Evolutionary conservation across 306 rosid species (phyloP).

Genomic region (Trifolium fragiferum): DNA sequence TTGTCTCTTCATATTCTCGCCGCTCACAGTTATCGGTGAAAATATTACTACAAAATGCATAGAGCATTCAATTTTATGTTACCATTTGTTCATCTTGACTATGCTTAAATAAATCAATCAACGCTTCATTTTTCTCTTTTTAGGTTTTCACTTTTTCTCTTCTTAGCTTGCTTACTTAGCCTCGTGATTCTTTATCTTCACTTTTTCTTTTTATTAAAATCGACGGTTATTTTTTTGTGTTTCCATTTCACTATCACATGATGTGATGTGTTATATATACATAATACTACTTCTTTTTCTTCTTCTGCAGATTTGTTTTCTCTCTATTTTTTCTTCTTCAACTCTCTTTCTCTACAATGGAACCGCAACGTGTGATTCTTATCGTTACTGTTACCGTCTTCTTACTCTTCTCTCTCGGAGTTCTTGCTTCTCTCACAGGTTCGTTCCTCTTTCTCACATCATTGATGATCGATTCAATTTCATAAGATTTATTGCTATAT

Average conservation of each 20-base stretch:
- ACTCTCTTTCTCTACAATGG: conserved; percentile 35
- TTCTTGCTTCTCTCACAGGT: conserved; percentile 49
- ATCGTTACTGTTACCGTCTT: conserved; percentile 11
- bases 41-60: conserved; percentile 4
- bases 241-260: conserved; percentile 33
- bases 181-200: conserved; percentile 38
- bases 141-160: background rate
- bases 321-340: background rate
- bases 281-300: background rate
- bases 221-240: conserved; percentile 37
- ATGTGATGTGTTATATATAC: conserved; percentile 30
- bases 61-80: conserved; percentile 23
- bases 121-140: conserved; percentile 22
- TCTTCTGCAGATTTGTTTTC: conserved; percentile 15
- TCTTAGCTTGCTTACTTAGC: conserved; percentile 24
- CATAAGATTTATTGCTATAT: background rate
- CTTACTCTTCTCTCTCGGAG: conserved; percentile 30
- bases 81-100: conserved; percentile 14
- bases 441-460: conserved; percentile 4
- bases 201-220: background rate
- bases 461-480: background rate
- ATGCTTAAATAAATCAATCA: background rate
- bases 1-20: conserved; percentile 37
- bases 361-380: conserved; percentile 25
- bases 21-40: conserved; percentile 9